A percentile compares a stretch with the other conserved stretches of the same genome.
Evolutionary conservation across 768 basidiomycete genomes (phyloP).

Genomic region (Kwoniella bestiolae): DNA sequence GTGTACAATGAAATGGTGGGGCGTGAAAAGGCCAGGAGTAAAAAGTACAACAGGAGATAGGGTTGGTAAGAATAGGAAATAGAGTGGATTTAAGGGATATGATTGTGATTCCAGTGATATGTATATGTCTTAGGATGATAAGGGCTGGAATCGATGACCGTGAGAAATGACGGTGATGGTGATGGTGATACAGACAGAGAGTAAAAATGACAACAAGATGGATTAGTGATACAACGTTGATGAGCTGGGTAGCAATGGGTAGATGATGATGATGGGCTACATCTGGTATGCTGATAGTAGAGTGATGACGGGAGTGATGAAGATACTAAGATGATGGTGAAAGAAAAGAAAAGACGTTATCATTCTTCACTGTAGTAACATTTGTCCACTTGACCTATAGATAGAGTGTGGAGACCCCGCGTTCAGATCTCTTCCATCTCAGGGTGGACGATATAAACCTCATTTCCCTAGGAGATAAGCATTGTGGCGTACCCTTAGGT

Average conservation of each 20-base stretch:
- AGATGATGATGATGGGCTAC: background rate
- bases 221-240: background rate
- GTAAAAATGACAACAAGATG: background rate
- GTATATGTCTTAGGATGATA: background rate
- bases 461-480: constrained; percentile 3
- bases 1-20: too few relatives aligned
- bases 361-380: background rate
- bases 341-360: too few relatives aligned
- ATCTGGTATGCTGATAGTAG: background rate
- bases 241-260: background rate
- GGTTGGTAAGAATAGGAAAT: background rate
- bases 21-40: too few relatives aligned
- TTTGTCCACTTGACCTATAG: background rate
- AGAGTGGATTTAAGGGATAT: background rate
- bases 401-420: background rate
- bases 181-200: constrained; percentile 13
- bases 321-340: background rate
- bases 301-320: background rate
- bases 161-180: constrained; percentile 1
- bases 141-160: background rate
- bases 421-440: background rate
- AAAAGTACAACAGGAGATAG: background rate
- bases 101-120: background rate
- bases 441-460: background rate
- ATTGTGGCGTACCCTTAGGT: background rate